Evolutionary conservation across 1,284 basidiomycete species (phyloP), one percentile per base, ranked within the genome.

Genomic region (Sanghuangporus sanghuang): DNA sequence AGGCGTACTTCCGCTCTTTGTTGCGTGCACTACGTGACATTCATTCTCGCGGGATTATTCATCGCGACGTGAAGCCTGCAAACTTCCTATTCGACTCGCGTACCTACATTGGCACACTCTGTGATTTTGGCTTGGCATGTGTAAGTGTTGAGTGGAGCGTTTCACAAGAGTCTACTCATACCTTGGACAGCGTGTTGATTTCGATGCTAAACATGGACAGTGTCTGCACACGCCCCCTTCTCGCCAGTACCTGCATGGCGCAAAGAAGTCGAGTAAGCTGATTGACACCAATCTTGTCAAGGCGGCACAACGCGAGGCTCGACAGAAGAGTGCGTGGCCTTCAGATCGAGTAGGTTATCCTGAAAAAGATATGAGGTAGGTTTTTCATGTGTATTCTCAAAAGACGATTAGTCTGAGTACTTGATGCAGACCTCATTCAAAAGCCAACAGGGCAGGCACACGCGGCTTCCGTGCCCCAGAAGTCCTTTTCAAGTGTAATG

Each of bases 51-150:
- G 86, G 85, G 6, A 91, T 99, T 71, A 92, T 99, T 57, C 96
- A 99, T 76, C 93, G 96, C 42, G 96, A 99, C 75, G 93, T 99
- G 71, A 99, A 99, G 73, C 97, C 96, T 16, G 96, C 96, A 66
- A 99, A 99, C 75, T 99, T 99, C 72, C 82, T 99, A 39, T 99
- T 93, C 74, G 93, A 99, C 74, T 89, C 93, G 38, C 84, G 83
- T 52, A 90, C 88, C 3, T 90, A 91, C 1, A 79, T 88, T 6
- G 96, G 97, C 9, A 93, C 92, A 0, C 78, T 99, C 8, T 96
- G 95, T 69, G 96, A 99, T 75, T 98, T 98, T 75, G 96, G 96
- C 23, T 82, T 99, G 2, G 95, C 95, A 7, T 93, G 93, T 71
- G 93, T 95, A 74, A 70, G 89, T 64, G 11, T 6, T 44, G 16